Evolutionary conservation across 768 basidiomycete species (phyloP).

Genomic region (Kwoniella dejecticola): DNA sequence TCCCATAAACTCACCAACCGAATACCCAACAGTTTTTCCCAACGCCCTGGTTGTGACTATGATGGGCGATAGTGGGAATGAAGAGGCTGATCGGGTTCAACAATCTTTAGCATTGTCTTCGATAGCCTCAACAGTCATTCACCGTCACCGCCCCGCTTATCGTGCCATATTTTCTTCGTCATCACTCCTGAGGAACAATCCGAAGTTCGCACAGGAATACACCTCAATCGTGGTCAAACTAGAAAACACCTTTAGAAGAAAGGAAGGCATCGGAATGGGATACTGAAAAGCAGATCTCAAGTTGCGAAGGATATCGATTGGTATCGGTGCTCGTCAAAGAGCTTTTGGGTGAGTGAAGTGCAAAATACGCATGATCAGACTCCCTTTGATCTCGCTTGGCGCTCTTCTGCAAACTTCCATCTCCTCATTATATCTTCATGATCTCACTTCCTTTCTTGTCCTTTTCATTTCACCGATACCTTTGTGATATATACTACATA

Average conservation of each 20-base stretch:
- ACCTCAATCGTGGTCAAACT: too few relatives aligned
- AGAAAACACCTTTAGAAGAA: background rate
- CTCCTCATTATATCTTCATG: background rate
- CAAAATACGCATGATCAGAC: too few relatives aligned
- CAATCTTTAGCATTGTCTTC: background rate
- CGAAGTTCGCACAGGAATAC: too few relatives aligned
- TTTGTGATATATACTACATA: background rate
- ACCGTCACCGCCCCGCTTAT: background rate
- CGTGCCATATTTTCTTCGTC: background rate
- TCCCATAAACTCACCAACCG: too few relatives aligned
- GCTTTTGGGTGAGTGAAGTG: background rate
- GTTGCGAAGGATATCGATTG: background rate
- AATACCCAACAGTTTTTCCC: too few relatives aligned
- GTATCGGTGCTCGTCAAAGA: background rate
- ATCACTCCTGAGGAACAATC: too few relatives aligned
- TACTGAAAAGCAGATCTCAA: background rate
- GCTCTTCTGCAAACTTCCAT: background rate
- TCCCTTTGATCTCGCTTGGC: background rate
- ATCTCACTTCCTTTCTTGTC: background rate
- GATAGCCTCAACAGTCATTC: background rate
- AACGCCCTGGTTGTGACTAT: too few relatives aligned
- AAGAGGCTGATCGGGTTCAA: slow-evolving; percentile 9
- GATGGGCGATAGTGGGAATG: background rate
- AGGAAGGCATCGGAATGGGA: slow-evolving; percentile 1
- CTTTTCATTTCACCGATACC: background rate